Conservation (phyloP, 257 asterid genomes). For the Jaltomata sinuosa region DNA sequence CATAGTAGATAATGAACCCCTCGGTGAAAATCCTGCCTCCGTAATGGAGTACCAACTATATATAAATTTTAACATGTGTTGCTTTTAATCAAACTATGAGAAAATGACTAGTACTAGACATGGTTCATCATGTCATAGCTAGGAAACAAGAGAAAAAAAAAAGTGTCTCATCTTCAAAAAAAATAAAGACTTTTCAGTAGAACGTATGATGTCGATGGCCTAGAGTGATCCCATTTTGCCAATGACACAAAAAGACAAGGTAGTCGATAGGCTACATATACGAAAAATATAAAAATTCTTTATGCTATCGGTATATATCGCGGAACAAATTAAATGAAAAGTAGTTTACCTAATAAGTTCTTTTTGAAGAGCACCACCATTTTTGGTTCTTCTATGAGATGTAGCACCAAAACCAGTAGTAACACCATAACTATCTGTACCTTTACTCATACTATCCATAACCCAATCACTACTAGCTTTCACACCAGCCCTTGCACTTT, state of each 20-base stretch:
- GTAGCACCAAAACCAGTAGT: constrained; percentile 91
- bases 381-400: constrained; percentile 76
- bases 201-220: neutral
- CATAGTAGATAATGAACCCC: too few relatives aligned
- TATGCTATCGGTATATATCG: neutral
- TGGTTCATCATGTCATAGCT: too few relatives aligned
- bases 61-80: neutral
- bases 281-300: neutral
- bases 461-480: constrained; percentile 98
- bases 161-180: neutral
- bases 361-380: constrained; percentile 86
- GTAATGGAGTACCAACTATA: neutral
- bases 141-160: neutral
- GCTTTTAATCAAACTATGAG: too few relatives aligned
- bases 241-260: neutral
- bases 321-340: neutral
- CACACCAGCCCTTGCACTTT: constrained; percentile 66
- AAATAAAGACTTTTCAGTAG: neutral
- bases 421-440: constrained; percentile 88
- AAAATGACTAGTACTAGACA: neutral
- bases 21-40: too few relatives aligned
- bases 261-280: neutral
- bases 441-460: constrained; percentile 78
- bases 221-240: neutral
- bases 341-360: constrained; percentile 69